Evolutionary conservation across 225 moss, liverwort and hornwort species (phyloP).

Genomic region (Sphagnum contortum): DNA sequence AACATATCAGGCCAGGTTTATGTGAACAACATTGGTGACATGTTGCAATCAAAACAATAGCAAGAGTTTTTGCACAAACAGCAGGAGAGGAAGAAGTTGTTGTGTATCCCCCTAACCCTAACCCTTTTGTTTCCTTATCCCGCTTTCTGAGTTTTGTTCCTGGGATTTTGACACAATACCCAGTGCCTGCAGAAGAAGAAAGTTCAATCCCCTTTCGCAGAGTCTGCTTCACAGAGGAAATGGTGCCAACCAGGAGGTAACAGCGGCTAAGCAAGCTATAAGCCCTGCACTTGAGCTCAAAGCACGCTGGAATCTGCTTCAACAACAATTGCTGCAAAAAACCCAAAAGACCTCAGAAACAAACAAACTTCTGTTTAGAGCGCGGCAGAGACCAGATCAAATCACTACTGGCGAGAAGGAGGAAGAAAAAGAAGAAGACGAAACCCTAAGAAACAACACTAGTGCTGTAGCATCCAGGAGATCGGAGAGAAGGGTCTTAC

Average conservation of each 20-base stretch:
- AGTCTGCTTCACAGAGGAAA: slow-evolving; percentile 66
- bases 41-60: too few relatives aligned
- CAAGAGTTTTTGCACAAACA: too few relatives aligned
- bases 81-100: too few relatives aligned
- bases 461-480: too few relatives aligned
- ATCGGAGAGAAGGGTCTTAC: slow-evolving; percentile 23
- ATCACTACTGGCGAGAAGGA: background rate
- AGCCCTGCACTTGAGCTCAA: slow-evolving; percentile 92
- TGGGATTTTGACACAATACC: slow-evolving; percentile 20
- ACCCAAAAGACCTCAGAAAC: background rate
- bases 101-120: too few relatives aligned
- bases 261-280: slow-evolving; percentile 87
- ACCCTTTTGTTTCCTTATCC: too few relatives aligned
- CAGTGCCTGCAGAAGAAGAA: slow-evolving; percentile 53
- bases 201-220: slow-evolving; percentile 89
- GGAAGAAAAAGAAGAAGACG: too few relatives aligned
- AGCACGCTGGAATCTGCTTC: slow-evolving; percentile 95
- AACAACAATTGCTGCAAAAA: slow-evolving; percentile 83
- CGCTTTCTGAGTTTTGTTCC: too few relatives aligned
- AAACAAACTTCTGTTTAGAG: slow-evolving; percentile 1
- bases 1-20: too few relatives aligned
- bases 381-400: background rate
- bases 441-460: too few relatives aligned
- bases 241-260: slow-evolving; percentile 79
- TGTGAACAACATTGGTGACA: too few relatives aligned